These are phyloP conservation scores for Gossypium stocksii DNA, from an alignment of 345 rosid genomes.

Conservation along the genomic window DNA sequence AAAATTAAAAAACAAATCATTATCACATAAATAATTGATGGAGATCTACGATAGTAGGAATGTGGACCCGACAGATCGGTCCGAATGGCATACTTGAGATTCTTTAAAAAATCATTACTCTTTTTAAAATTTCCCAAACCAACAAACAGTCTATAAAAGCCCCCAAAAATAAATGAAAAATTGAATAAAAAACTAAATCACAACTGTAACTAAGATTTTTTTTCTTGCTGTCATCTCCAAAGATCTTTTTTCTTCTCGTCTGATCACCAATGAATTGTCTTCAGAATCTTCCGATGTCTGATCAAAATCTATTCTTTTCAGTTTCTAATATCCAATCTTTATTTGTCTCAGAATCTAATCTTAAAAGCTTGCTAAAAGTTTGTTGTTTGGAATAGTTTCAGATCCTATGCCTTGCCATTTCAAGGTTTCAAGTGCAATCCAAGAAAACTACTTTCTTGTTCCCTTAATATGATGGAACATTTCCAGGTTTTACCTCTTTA, in stretches of 20 bases:
- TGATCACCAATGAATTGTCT: slow-evolving; percentile 51
- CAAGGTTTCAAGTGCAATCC: slow-evolving; percentile 36
- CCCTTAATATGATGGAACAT: slow-evolving; percentile 30
- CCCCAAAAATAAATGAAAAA: no score
- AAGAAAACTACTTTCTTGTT: slow-evolving; percentile 32
- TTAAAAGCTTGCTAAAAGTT: background rate
- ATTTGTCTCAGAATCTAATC: background rate
- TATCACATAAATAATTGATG: no score
- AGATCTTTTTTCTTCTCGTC: slow-evolving; percentile 3
- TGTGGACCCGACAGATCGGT: no score
- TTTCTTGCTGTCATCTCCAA: background rate
- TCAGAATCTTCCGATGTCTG: slow-evolving; percentile 61
- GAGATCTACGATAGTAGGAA: no score
- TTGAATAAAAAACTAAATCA: background rate
- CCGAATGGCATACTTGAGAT: no score
- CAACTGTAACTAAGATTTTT: background rate
- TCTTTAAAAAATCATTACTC: no score
- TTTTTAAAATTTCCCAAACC: no score
- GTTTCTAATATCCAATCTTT: background rate
- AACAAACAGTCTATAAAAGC: no score
- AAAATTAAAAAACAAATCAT: no score
- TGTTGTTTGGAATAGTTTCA: slow-evolving; percentile 22
- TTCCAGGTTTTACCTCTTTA: background rate
- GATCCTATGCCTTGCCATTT: slow-evolving; percentile 50
- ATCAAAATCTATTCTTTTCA: background rate